phyloP scores from a whole-genome alignment of 306 rosid species.

The Medicago truncatula region MtrunA17r5.0-ANR NC_053046.1:20917001-20917500 shows the following conservation, averaged over 20 bases:
- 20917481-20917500: constrained; percentile 28
- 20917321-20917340: constrained; percentile 40
- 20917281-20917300: background rate
- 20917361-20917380: background rate
- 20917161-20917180: constrained; percentile 16
- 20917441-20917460: constrained; percentile 20
- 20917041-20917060: constrained; percentile 52
- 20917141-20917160: constrained; percentile 40
- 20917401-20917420: constrained; percentile 11
- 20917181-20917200: constrained; percentile 24
- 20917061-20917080: constrained; percentile 51
- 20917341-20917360: constrained; percentile 29
- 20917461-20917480: constrained; percentile 16
- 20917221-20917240: constrained; percentile 9
- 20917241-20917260: constrained; percentile 5
- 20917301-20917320: constrained; percentile 1
- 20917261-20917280: constrained; percentile 40
- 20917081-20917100: constrained; percentile 41
- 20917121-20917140: constrained; percentile 59
- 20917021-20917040: constrained; percentile 43
- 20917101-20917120: constrained; percentile 57
- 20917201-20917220: constrained; percentile 29
- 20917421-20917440: constrained; percentile 1
- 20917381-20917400: constrained; percentile 26
- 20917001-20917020: constrained; percentile 39